Conservation (phyloP, 345 rosid genomes). For the Combretum micranthum region DNA sequence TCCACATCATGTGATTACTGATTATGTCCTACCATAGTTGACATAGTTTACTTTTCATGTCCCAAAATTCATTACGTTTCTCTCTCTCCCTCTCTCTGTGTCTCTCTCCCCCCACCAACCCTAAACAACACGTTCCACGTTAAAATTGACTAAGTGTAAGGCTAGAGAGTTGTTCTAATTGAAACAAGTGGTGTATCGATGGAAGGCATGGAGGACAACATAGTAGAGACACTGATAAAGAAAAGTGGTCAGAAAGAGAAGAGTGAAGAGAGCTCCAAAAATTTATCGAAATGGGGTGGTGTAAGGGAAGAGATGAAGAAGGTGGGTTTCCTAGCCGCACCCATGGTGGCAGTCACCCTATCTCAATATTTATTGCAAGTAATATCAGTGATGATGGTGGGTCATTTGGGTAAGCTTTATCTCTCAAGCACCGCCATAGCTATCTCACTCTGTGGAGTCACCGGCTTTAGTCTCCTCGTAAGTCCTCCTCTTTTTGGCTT, state of each 20-base stretch:
- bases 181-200: too few relatives aligned
- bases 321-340: slow-evolving; percentile 47
- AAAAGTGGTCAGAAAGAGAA: neutral
- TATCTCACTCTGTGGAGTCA: slow-evolving; percentile 56
- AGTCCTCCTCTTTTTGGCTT: slow-evolving; percentile 15
- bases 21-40: too few relatives aligned
- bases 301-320: slow-evolving; percentile 37
- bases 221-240: too few relatives aligned
- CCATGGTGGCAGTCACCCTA: slow-evolving; percentile 57
- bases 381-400: slow-evolving; percentile 64
- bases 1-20: too few relatives aligned
- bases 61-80: too few relatives aligned
- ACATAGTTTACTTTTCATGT: too few relatives aligned
- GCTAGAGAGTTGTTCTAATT: too few relatives aligned
- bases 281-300: neutral
- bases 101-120: neutral
- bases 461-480: slow-evolving; percentile 69
- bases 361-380: slow-evolving; percentile 53
- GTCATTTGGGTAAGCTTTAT: slow-evolving; percentile 68
- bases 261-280: neutral
- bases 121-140: too few relatives aligned
- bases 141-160: too few relatives aligned
- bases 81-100: too few relatives aligned
- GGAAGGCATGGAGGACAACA: too few relatives aligned
- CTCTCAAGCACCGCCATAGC: slow-evolving; percentile 81